Evolutionary conservation across 1,284 basidiomycete genomes (phyloP), one percentile per base, ranked within the genome.

Genomic region (Marasmius sp.): DNA sequence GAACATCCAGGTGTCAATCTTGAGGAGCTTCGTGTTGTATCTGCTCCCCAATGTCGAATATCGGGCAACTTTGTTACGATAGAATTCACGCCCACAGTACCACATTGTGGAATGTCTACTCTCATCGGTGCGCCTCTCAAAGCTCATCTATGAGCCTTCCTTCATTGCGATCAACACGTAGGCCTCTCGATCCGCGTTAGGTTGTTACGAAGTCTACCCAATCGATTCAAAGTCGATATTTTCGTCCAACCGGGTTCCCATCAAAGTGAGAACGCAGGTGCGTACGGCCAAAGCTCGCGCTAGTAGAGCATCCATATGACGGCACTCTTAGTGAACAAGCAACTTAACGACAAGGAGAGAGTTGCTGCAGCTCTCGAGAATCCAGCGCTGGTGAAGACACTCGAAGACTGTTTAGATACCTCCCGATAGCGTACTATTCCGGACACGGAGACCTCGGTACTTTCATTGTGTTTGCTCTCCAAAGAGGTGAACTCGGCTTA

Each of bases 311-410:
- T 7, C 10, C 6, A 12, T 22, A 18, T 57, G 12, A n/a, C 56
- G 49, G 38, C 27, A 27, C 45, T 34, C 39, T 4, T 55, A 94
- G 96, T 98, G 38, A 99, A 99, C 80, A 99, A 98, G 76, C 97
- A 99, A 73, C 82, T 99, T 52, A 98, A 99, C 72, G 97, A 99
- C 78, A 99, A 99, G 77, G 97, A 99, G 77, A 84, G 97, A 54
- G 97, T 99, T 0, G 96, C 96, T 27, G 97, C 97, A 9, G 97
- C 97, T 0, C 81, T 99, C 41, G 97, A 99, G 75, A 99, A 99
- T 75, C 83, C 85, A 10, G 87, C 93, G 48, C 82, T 99, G 6
- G 75, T 98, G 3, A 89, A 91, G 60, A 94, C 96, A 0, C 88
- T 99, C 2, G 95, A 98, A 73, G 91, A 92, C 55, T 96, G 94